Percentiles rank a stretch among this genome's conserved stretches.
Evolutionary conservation across 805 yeast species (phyloP).

Genomic region (Sporopachydermia lactativora): DNA sequence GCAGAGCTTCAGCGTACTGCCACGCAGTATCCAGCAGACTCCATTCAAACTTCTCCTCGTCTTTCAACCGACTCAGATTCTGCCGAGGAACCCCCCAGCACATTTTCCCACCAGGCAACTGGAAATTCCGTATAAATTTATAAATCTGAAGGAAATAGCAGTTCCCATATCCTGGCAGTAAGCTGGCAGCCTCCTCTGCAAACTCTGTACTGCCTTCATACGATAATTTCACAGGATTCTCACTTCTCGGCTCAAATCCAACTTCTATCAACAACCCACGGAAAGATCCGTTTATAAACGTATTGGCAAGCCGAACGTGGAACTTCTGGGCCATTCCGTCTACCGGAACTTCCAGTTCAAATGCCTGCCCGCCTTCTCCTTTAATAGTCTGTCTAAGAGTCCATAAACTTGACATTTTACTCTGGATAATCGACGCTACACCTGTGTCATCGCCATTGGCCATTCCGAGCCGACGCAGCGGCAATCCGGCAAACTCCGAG

Average conservation of each 20-base stretch:
- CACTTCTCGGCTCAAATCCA: conserved; percentile 21
- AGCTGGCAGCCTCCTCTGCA: conserved; percentile 8
- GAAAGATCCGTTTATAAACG: conserved; percentile 61
- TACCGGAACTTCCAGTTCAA: conserved; percentile 29
- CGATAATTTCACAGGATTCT: not conserved
- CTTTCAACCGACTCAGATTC: not conserved
- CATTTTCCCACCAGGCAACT: conserved; percentile 6
- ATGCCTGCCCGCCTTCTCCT: conserved; percentile 65
- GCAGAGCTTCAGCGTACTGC: conserved; percentile 11
- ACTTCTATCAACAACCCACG: conserved; percentile 56
- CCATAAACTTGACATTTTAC: conserved; percentile 61
- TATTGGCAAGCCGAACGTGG: conserved; percentile 50
- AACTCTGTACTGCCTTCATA: conserved; percentile 11
- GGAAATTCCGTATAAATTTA: conserved; percentile 6
- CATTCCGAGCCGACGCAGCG: conserved; percentile 8
- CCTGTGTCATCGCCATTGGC: conserved; percentile 11
- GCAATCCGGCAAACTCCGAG: conserved; percentile 3
- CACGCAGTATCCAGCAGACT: conserved; percentile 9
- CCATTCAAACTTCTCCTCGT: not conserved
- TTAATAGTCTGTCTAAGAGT: conserved; percentile 47
- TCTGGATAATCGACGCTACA: conserved; percentile 26
- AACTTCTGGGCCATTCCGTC: conserved; percentile 28
- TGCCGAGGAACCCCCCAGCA: conserved; percentile 5
- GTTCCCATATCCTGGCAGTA: not conserved
- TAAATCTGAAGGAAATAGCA: conserved; percentile 4